Conservation (phyloP, 371 early-diverging fungal genomes). For the Circinella umbellata region DNA sequence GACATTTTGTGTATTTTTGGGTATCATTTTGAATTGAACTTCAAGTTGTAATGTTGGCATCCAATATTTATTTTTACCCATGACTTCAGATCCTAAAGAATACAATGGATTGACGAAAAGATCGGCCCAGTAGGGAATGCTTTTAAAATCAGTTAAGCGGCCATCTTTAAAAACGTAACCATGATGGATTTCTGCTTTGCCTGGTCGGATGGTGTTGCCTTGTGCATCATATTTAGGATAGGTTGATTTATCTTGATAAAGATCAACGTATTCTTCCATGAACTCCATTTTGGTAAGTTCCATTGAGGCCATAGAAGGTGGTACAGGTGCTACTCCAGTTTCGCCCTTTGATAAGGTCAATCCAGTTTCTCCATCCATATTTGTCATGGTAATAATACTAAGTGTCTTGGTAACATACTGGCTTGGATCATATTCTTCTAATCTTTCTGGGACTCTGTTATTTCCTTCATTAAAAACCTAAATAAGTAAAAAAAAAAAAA, state of each 20-base stretch:
- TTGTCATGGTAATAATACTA: slow-evolving; percentile 39
- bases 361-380: slow-evolving; percentile 42
- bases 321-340: slow-evolving; percentile 12
- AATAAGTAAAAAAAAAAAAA: background rate
- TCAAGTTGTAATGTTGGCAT: slow-evolving; percentile 51
- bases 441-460: slow-evolving; percentile 1
- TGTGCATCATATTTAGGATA: slow-evolving; percentile 13
- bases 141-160: slow-evolving; percentile 35
- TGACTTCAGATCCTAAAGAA: slow-evolving; percentile 22
- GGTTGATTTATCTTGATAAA: slow-evolving; percentile 12
- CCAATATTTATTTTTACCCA: slow-evolving; percentile 34
- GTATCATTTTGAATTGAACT: slow-evolving; percentile 41
- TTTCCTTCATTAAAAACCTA: background rate
- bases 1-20: slow-evolving; percentile 24
- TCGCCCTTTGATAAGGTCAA: slow-evolving; percentile 17
- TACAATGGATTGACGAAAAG: slow-evolving; percentile 39
- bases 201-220: slow-evolving; percentile 30
- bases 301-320: slow-evolving; percentile 22
- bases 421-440: slow-evolving; percentile 25
- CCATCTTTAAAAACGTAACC: slow-evolving; percentile 33
- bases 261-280: slow-evolving; percentile 27
- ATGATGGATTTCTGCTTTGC: slow-evolving; percentile 33
- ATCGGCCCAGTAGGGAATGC: slow-evolving; percentile 46
- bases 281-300: slow-evolving; percentile 22
- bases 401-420: slow-evolving; percentile 34